A percentile compares a stretch with the other conserved stretches of the same genome.
phyloP scores from a whole-genome alignment of 345 rosid species.

The Mercurialis annua region DNA sequence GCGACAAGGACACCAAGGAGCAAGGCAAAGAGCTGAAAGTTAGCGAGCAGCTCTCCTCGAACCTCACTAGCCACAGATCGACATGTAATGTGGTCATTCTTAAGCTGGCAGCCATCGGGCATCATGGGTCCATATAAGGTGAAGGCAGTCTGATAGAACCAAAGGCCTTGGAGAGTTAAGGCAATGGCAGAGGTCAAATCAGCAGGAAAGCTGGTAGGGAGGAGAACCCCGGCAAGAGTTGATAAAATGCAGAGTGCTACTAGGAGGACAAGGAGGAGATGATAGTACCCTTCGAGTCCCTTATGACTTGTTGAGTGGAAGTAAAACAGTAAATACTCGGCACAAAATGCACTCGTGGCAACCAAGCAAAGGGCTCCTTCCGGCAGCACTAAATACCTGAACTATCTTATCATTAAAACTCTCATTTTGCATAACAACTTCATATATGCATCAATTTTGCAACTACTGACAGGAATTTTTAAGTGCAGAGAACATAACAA shows the following conservation, averaged over 20 bases:
- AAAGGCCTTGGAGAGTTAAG: conserved; percentile 87
- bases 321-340: conserved; percentile 79
- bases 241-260: conserved; percentile 67
- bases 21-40: conserved; percentile 70
- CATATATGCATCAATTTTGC: too few species aligned
- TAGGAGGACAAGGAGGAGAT: conserved; percentile 80
- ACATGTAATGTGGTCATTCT: conserved; percentile 44
- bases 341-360: conserved; percentile 75
- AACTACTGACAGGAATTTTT: too few species aligned
- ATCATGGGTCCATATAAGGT: conserved; percentile 91
- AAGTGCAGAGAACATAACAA: too few species aligned
- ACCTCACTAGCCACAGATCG: conserved; percentile 47
- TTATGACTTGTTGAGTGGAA: conserved; percentile 93
- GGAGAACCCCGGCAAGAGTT: conserved; percentile 63
- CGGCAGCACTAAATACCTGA: conserved; percentile 67
- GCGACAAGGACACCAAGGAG: conserved; percentile 59
- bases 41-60: conserved; percentile 82
- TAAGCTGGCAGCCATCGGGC: conserved; percentile 73
- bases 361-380: conserved; percentile 73
- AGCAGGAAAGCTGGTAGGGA: conserved; percentile 72
- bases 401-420: neutral
- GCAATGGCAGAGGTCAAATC: conserved; percentile 73
- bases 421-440: neutral
- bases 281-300: conserved; percentile 96
- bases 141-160: conserved; percentile 98